Percentiles rank a stretch among this genome's conserved stretches.
phyloP scores from a whole-genome alignment of 208 protist species.

The Naegleria lovaniensis region DNA sequence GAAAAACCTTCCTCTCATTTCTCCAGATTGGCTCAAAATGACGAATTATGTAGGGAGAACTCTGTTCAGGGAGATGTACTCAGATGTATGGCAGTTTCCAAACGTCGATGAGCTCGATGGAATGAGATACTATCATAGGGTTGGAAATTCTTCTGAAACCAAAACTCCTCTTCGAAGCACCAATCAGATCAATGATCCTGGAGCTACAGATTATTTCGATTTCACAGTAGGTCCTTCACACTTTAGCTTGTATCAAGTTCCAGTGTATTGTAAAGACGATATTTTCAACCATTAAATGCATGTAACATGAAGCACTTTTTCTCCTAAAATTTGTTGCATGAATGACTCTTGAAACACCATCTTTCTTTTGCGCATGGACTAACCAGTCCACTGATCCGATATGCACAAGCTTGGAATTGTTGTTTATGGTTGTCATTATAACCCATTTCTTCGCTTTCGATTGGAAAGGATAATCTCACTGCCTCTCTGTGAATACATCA shows the following conservation, averaged over 20 bases:
- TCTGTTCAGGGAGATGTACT: not conserved
- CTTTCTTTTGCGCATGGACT: too few relatives aligned
- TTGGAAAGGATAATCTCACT: too few relatives aligned
- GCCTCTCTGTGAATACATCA: too few relatives aligned
- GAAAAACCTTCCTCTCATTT: not conserved
- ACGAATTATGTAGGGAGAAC: not conserved
- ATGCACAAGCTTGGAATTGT: too few relatives aligned
- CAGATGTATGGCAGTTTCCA: not conserved
- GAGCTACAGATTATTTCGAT: conserved; percentile 7
- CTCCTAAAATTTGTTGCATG: too few relatives aligned
- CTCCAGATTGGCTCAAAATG: not conserved
- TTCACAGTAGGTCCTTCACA: not conserved
- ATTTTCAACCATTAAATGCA: too few relatives aligned
- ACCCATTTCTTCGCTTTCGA: too few relatives aligned
- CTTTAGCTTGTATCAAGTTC: not conserved
- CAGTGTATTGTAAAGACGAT: not conserved
- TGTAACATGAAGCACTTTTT: too few relatives aligned
- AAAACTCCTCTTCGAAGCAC: not conserved
- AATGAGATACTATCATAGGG: not conserved
- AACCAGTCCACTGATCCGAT: too few relatives aligned
- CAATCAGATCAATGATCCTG: not conserved
- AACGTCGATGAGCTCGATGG: not conserved
- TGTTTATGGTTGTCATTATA: too few relatives aligned
- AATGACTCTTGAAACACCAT: too few relatives aligned
- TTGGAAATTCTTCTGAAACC: not conserved